These are phyloP conservation scores for Colletotrichum echinochloae DNA, from an alignment of 2,329 filamentous ascomycete species.

Conservation along the genomic window DNA sequence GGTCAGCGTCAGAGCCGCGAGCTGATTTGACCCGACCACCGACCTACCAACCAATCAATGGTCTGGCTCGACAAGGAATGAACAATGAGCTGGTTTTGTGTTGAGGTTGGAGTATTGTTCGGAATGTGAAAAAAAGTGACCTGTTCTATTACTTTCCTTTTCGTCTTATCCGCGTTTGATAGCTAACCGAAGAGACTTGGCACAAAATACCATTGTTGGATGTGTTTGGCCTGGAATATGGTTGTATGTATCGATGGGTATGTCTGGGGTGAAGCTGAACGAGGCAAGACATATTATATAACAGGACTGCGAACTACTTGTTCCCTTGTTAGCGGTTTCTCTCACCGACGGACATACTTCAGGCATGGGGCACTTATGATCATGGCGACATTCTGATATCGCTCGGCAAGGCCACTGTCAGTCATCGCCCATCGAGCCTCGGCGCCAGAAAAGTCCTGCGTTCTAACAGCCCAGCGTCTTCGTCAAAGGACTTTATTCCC, in stretches of 20 bases:
- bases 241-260: neutral
- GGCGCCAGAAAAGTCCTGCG: neutral
- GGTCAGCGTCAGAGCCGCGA: too few species aligned
- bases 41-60: neutral
- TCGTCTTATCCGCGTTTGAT: neutral
- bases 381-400: neutral
- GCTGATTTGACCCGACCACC: neutral
- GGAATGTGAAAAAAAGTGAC: neutral
- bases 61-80: neutral
- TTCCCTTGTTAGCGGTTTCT: neutral
- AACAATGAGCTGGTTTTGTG: too few species aligned
- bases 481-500: neutral
- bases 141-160: too few species aligned
- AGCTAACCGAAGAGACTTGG: neutral
- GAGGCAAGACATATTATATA: too few species aligned
- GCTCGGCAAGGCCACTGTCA: neutral
- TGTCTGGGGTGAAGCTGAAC: neutral
- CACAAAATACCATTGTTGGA: neutral
- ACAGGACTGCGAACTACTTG: constrained; percentile 39
- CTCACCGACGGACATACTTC: neutral
- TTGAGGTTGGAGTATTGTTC: neutral
- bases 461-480: neutral
- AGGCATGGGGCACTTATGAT: neutral
- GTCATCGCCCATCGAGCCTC: neutral
- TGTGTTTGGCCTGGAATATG: neutral